Evolutionary conservation across 768 basidiomycete species (phyloP), one percentile per base, ranked within the genome.

Genomic region (Suillus alpinus): DNA sequence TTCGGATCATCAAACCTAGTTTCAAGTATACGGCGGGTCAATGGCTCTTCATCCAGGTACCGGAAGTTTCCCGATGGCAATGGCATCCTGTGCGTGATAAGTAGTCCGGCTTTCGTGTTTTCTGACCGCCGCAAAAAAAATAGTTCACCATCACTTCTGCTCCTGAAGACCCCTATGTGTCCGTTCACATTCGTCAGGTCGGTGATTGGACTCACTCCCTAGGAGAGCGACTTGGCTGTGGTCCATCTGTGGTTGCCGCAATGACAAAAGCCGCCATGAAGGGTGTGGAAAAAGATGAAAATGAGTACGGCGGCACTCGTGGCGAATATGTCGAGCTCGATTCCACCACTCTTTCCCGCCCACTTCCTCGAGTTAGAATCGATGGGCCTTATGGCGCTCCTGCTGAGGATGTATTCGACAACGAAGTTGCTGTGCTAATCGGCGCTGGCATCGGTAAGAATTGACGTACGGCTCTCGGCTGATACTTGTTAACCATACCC

Each of bases 131-230:
- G 26, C 16, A 31, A 53, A 29, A 36, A 55, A 39, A 10, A 55
- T 55, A 94, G 91, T 95, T 96, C 76, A 95, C 94, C 41, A 95
- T 95, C 77, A 94, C 94, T 0, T 95, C 94, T 41, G 93, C 95
- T 14, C 95, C 95, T 3, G 93, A 95, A 66, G 95, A 97, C 68
- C 91, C 94, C 2, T 96, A 93, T 71, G 84, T 97, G 49, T 94
- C 92, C 29, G 74, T 96, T 57, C 95, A 97, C 73, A 89, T 98
- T 68, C 91, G 94, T 72, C 94, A 96, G 79, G 94, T 92, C 50
- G 94, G 94, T 62, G 92, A 95, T 74, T 94, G 84, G 78, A 94
- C 94, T 4, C 83, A 83, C 44, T 87, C 82, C 23, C 86, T 98
- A 32, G 95, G 93, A 32, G 88, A 91, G 57, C 88, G 91, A 66